Evolutionary conservation across 345 rosid species (phyloP).

Genomic region (Salix exigua): DNA sequence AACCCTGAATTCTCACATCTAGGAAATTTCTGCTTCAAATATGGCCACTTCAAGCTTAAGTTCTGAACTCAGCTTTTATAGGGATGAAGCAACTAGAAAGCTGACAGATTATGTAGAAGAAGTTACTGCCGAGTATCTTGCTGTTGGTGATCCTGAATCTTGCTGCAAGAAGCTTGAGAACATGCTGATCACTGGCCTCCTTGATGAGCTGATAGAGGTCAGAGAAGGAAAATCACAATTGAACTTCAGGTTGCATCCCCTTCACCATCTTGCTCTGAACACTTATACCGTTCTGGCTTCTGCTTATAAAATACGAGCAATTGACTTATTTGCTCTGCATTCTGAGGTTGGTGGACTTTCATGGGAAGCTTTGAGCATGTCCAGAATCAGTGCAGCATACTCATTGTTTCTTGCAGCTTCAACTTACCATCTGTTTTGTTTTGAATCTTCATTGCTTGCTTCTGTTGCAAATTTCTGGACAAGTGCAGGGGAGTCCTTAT

Average conservation of each 20-base stretch:
- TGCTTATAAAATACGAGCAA: conserved; percentile 53
- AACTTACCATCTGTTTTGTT: conserved; percentile 42
- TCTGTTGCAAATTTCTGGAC: conserved; percentile 61
- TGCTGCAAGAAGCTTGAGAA: conserved; percentile 65
- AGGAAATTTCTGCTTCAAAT: conserved; percentile 47
- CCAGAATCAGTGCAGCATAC: conserved; percentile 61
- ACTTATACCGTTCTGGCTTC: conserved; percentile 65
- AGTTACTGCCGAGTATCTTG: conserved; percentile 46
- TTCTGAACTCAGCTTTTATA: conserved; percentile 20
- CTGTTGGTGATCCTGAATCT: conserved; percentile 45
- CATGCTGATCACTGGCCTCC: conserved; percentile 42
- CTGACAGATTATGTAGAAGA: conserved; percentile 47
- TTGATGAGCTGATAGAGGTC: conserved; percentile 17
- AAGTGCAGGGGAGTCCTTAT: conserved; percentile 62
- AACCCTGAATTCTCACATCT: conserved; percentile 9
- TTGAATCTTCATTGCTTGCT: conserved; percentile 54
- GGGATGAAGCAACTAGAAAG: conserved; percentile 35
- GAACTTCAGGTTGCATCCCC: conserved; percentile 48
- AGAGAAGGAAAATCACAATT: conserved; percentile 18
- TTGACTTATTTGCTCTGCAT: conserved; percentile 17
- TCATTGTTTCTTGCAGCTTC: conserved; percentile 65
- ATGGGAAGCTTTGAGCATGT: conserved; percentile 38
- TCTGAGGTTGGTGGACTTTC: conserved; percentile 22
- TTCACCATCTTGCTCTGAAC: conserved; percentile 54
- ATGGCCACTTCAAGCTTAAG: conserved; percentile 10